These are phyloP conservation scores for Antarctomyces pellizariae DNA, from an alignment of 495 filamentous ascomycete genomes.

Conservation along the genomic window DNA sequence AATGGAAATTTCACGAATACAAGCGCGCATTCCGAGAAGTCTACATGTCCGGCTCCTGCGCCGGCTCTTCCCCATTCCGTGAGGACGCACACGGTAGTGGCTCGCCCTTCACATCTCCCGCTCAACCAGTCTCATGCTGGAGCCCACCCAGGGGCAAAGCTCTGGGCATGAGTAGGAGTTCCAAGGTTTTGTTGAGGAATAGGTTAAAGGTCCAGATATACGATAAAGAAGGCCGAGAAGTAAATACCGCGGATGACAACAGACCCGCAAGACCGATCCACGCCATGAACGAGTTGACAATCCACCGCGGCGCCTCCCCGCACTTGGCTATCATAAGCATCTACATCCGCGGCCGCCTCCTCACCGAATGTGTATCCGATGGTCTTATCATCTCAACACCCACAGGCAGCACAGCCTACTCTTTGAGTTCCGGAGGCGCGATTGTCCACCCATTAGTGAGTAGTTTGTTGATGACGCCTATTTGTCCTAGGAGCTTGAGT, in stretches of 20 bases:
- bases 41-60: constrained; percentile 63
- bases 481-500: constrained; percentile 76
- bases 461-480: constrained; percentile 71
- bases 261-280: too few species aligned
- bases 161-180: constrained; percentile 49
- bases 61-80: constrained; percentile 8
- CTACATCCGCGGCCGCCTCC: constrained; percentile 56
- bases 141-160: constrained; percentile 52
- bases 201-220: constrained; percentile 67
- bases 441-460: constrained; percentile 88
- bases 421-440: constrained; percentile 71
- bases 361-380: constrained; percentile 84
- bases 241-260: constrained; percentile 17
- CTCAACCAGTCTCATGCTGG: constrained; percentile 42
- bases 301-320: constrained; percentile 73
- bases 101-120: too few species aligned
- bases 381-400: constrained; percentile 87
- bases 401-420: constrained; percentile 88
- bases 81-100: constrained; percentile 9
- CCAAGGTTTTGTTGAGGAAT: constrained; percentile 65
- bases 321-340: constrained; percentile 83
- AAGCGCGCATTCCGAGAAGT: constrained; percentile 79
- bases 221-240: constrained; percentile 35
- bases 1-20: constrained; percentile 86
- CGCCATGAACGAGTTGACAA: constrained; percentile 85